Evolutionary conservation across 331 rosid species (phyloP).

Genomic region (Stylosanthes scabra): DNA sequence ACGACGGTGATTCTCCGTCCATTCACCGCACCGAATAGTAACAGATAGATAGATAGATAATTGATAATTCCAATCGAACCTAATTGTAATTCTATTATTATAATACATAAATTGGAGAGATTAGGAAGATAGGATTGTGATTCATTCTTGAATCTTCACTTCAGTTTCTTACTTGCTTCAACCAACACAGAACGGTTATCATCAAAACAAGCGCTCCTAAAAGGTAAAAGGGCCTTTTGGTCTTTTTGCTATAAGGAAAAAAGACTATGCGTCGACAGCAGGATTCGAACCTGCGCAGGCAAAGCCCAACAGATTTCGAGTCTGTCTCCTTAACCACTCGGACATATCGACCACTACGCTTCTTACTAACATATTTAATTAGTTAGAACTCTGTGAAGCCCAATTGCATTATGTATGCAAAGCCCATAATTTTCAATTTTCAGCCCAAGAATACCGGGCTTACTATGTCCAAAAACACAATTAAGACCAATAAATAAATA

Average conservation of each 20-base stretch:
- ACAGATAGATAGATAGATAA: neutral
- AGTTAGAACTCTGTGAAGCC: neutral
- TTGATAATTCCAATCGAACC: neutral
- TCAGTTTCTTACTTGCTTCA: neutral
- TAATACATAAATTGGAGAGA: neutral
- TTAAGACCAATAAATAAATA: no score
- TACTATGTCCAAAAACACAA: neutral
- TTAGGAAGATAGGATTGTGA: neutral
- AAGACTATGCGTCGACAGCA: constrained; percentile 59
- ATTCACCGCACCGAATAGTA: constrained; percentile 26
- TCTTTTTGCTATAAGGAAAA: neutral
- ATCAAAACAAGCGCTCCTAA: neutral
- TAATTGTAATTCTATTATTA: no score
- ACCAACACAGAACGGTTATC: no score
- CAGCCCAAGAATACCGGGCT: neutral
- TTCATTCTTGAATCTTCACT: neutral
- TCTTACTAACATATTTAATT: no score
- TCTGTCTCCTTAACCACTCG: constrained; percentile 83
- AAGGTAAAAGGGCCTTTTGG: neutral
- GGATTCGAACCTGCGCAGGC: constrained; percentile 91
- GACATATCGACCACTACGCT: constrained; percentile 58
- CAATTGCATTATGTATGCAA: neutral
- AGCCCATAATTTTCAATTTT: neutral
- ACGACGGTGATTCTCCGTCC: constrained; percentile 25
- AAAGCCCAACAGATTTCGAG: constrained; percentile 77